Evolutionary conservation across 768 basidiomycete genomes (phyloP), one percentile per base, ranked within the genome.

Genomic region (Agrocybe praecox): DNA sequence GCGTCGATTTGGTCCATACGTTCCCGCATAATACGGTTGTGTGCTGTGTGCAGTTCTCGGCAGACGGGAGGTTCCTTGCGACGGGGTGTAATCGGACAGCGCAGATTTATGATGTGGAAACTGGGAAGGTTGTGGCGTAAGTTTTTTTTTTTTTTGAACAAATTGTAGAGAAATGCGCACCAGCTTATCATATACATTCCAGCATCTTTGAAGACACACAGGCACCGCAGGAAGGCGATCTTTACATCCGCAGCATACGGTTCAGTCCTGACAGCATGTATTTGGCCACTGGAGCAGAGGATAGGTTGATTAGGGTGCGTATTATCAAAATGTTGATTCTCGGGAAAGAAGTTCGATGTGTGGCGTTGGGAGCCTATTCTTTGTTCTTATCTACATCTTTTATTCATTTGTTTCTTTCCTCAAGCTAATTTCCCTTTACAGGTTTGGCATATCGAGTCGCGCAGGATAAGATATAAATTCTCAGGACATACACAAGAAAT

Each of bases 211-310:
- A 83, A 46, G 94, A 96, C 73, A 90, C 93, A 54, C 70, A 76
- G n/a, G 85, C 85, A 2, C 84, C 78, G 0, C 87, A 88, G 65
- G 76, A 83, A 23, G 90, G 89, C 33, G 95, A 96, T 70, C 73
- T 96, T 60, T 98, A 98, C 72, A 96, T 81, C 57, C 92, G 96
- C 65, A 97, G 95, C 66, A 94, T 97, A 23, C 84, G 90, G 57
- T 96, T 97, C 75, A 96, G 94, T 50, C 91, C 93, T 14, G 95
- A 98, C 71, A 94, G 96, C 23, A 94, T 92, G 70, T 87, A 80
- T 58, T 83, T 98, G 29, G 96, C 96, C 26, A 98, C 96, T 4
- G 96, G 96, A 9, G 94, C 95, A 0, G 96, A 98, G 72, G 96
- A 98, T 74, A 85, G 90, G 57, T 87, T 90, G 67, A 94, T 98